These are phyloP conservation scores for Neolentinus lepideus DNA, from an alignment of 1,284 basidiomycete species.

Conservation along the genomic window DNA sequence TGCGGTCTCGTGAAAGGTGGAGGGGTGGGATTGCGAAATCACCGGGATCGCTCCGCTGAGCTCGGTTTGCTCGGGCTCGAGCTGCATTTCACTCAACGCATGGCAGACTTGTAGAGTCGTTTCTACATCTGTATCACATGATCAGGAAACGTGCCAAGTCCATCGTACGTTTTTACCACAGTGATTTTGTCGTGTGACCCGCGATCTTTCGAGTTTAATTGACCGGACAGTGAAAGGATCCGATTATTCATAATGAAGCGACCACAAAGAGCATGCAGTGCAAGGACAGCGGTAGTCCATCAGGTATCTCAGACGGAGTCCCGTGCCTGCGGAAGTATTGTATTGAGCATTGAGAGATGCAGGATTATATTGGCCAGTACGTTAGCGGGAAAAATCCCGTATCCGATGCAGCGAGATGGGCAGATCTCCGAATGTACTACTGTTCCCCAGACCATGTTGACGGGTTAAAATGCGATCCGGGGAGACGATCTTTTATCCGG, in stretches of 20 bases:
- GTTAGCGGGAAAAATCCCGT: not conserved
- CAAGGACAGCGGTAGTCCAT: not conserved
- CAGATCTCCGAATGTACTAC: not conserved
- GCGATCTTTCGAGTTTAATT: not conserved
- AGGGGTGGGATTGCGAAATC: not conserved
- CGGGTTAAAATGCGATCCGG: not conserved
- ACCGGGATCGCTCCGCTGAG: not conserved
- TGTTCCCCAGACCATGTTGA: too few relatives aligned
- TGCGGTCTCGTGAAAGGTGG: not conserved
- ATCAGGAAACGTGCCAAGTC: not conserved
- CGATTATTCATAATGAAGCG: not conserved
- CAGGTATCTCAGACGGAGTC: not conserved
- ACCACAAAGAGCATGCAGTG: not conserved
- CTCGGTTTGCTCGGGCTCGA: not conserved
- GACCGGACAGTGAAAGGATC: not conserved
- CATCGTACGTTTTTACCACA: not conserved
- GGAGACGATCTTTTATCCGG: not conserved
- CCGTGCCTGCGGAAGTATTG: not conserved
- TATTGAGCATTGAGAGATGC: not conserved
- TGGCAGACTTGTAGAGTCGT: not conserved
- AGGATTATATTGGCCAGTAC: not conserved
- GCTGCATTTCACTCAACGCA: not conserved
- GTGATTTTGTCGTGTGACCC: not conserved
- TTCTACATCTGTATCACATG: not conserved
- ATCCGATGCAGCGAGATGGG: not conserved